These are phyloP conservation scores for Hymenoscyphus repandus DNA, from an alignment of 2,329 filamentous ascomycete genomes.

Conservation along the genomic window DNA sequence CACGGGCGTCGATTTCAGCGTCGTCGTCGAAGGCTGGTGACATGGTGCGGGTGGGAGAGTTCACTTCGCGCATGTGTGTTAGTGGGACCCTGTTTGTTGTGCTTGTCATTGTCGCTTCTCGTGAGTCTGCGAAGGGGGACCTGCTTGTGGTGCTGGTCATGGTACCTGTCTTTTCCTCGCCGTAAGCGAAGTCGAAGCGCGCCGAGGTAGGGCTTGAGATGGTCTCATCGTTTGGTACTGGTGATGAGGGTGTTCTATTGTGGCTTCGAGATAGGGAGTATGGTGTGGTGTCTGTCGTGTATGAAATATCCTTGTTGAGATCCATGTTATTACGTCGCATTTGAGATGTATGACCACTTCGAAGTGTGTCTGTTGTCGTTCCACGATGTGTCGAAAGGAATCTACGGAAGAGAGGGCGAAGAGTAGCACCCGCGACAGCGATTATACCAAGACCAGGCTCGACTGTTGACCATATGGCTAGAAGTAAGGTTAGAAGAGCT, in stretches of 20 bases:
- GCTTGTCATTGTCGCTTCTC: neutral
- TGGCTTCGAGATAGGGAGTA: neutral
- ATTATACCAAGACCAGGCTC: conserved; percentile 45
- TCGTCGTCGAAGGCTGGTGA: too few species aligned
- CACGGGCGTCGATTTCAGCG: neutral
- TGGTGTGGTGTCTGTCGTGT: neutral
- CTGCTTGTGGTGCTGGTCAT: neutral
- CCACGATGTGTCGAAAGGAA: conserved; percentile 14
- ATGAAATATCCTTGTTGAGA: neutral
- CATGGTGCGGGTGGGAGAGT: too few species aligned
- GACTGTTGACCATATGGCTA: conserved; percentile 43
- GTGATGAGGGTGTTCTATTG: neutral
- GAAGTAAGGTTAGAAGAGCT: neutral
- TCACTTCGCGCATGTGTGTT: neutral
- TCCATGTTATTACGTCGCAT: neutral
- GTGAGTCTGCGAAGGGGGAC: neutral
- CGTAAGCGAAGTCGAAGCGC: neutral
- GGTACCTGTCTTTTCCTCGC: neutral
- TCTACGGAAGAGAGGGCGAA: conserved; percentile 38
- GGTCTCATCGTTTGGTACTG: neutral
- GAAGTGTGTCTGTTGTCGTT: neutral
- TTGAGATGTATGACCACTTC: neutral
- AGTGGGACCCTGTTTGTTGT: neutral
- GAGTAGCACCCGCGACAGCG: conserved; percentile 42
- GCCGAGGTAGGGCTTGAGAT: neutral